A percentile compares a stretch with the other conserved stretches of the same genome.
Conservation (phyloP, 1,284 basidiomycete genomes). For the Cutaneotrichosporon dermatis region DNA sequence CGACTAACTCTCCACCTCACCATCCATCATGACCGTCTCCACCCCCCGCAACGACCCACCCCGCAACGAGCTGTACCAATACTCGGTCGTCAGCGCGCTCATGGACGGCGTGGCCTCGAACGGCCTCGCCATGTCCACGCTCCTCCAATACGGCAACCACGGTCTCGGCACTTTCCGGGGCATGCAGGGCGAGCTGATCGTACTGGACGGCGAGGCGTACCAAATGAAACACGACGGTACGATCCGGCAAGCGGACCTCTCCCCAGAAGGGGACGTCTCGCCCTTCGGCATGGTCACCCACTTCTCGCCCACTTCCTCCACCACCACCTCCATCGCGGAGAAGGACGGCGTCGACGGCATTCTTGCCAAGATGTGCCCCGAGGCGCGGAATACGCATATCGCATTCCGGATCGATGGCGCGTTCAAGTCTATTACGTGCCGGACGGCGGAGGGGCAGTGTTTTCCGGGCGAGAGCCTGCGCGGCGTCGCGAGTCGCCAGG, state of each 20-base stretch:
- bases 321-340: neutral
- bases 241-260: neutral
- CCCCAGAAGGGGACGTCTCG: constrained; percentile 3
- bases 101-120: constrained; percentile 13
- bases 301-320: neutral
- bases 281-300: constrained; percentile 16
- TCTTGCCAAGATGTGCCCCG: constrained; percentile 4
- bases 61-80: constrained; percentile 13
- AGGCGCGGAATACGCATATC: constrained; percentile 12
- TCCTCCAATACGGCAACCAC: constrained; percentile 12
- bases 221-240: constrained; percentile 19
- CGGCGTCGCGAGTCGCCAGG: constrained; percentile 12
- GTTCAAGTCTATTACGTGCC: constrained; percentile 11
- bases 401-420: constrained; percentile 17
- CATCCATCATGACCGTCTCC: no score
- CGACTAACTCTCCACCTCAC: no score
- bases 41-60: neutral
- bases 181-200: constrained; percentile 16
- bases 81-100: constrained; percentile 14
- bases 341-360: constrained; percentile 12
- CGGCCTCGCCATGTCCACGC: constrained; percentile 4
- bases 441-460: constrained; percentile 18
- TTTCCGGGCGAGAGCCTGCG: constrained; percentile 10
- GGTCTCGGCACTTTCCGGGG: constrained; percentile 17
- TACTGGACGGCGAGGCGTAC: constrained; percentile 13